Evolutionary conservation across 2,329 filamentous ascomycete genomes (phyloP), one percentile per base, ranked within the genome.

Genomic region (Stagonosporopsis vannaccii): DNA sequence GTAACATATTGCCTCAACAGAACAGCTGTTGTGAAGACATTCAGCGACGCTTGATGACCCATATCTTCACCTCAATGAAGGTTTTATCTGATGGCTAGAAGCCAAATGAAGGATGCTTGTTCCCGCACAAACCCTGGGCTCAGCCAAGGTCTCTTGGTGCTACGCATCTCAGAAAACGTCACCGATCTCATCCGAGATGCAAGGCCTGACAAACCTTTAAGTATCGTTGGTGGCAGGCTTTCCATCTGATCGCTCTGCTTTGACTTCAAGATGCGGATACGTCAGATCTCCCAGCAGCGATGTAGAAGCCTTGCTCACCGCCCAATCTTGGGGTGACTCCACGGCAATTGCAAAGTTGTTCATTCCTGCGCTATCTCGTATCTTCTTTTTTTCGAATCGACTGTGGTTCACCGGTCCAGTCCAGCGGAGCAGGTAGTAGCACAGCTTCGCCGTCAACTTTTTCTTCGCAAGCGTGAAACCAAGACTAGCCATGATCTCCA

Each of bases 301-400:
- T 15, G 17, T 11, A n/a, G 23, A 12, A 35, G 36, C 11, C 68
- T 35, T n/a, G n/a, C 15, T 33, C 7, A 26, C 26, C 13, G 17
- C 15, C 8, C 23, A 4, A 17, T 5, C 13, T 12, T 13, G 11
- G 9, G 20, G n/a, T 22, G 19, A 17, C 4, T 74, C 65, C 19
- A 97, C 75, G 15, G 91, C 84, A 65, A 98, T 87, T 13, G 90
- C 87, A 75, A 98, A 99, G 71, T 99, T 98, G 77, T 99, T 99
- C 73, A 92, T 86, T 22, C 82, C 84, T 49, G 81, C 80, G 11
- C 93, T 93, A 20, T 91, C 84, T 59, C 90, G 88, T 36, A 97
- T 74, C 72, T 95, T 89, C 59, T 85, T 84, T 77, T 98, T 98
- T 57, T 82, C 81, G 70, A 89, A 90, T 12, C 70, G 67, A 45